Conservation (phyloP, 306 rosid species). For the Abrus pulchellus region DNA sequence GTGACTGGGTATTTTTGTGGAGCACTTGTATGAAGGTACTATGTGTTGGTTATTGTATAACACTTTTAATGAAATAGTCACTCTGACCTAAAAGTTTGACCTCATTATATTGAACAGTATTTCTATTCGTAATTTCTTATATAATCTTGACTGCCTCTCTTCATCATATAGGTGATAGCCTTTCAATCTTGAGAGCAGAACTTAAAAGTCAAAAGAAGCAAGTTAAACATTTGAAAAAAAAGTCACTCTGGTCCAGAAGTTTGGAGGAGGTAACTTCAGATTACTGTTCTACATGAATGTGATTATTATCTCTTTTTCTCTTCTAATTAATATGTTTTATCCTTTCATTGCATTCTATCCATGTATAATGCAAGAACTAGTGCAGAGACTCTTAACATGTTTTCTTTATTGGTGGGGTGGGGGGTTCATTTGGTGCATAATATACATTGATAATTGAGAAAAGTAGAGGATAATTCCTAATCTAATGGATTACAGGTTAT, state of each 20-base stretch:
- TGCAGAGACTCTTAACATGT: slow-evolving; percentile 11
- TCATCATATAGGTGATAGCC: slow-evolving; percentile 64
- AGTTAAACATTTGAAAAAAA: slow-evolving; percentile 79
- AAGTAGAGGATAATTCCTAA: slow-evolving; percentile 27
- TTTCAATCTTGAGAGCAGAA: slow-evolving; percentile 67
- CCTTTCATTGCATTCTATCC: slow-evolving; percentile 19
- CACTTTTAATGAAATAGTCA: slow-evolving; percentile 57
- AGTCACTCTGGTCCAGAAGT: slow-evolving; percentile 90
- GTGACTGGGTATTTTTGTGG: slow-evolving; percentile 16
- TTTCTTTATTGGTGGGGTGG: background rate
- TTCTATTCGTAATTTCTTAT: slow-evolving; percentile 14
- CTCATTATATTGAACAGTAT: slow-evolving; percentile 18
- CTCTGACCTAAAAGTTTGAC: slow-evolving; percentile 60
- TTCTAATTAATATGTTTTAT: slow-evolving; percentile 15
- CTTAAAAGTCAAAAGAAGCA: slow-evolving; percentile 74
- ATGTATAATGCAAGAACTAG: slow-evolving; percentile 37
- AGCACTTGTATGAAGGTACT: background rate
- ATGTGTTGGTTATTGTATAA: slow-evolving; percentile 8
- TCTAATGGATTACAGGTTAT: slow-evolving; percentile 71
- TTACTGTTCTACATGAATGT: slow-evolving; percentile 36
- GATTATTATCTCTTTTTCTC: slow-evolving; percentile 41
- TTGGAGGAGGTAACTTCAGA: slow-evolving; percentile 79
- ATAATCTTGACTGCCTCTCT: slow-evolving; percentile 22
- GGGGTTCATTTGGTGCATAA: slow-evolving; percentile 29
- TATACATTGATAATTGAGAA: slow-evolving; percentile 8